phyloP scores from a whole-genome alignment of 1,284 basidiomycete species.

The Sporisorium exsertum region DNA sequence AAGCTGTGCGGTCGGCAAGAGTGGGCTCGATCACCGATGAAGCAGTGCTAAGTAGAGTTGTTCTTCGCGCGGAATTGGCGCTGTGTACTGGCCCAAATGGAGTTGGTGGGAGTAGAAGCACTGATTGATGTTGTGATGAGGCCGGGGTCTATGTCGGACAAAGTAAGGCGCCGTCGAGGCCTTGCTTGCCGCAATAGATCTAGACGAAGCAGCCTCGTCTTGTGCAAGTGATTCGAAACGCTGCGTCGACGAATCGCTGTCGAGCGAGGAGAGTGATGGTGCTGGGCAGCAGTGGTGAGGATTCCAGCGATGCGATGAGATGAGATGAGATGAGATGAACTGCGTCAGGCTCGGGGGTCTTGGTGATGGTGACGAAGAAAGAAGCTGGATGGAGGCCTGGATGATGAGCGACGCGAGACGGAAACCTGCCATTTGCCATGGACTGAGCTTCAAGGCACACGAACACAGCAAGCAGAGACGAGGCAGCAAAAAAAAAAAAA shows the following conservation, averaged over 20 bases:
- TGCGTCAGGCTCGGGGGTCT: not conserved
- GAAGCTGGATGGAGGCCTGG: not conserved
- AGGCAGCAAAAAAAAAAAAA: not conserved
- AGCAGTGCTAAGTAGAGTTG: not conserved
- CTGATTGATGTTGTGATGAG: too few relatives aligned
- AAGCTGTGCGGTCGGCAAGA: not conserved
- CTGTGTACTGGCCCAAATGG: not conserved
- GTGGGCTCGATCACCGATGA: not conserved
- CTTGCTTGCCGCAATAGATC: not conserved
- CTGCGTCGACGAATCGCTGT: not conserved
- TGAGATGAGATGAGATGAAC: too few relatives aligned
- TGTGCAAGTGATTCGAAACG: not conserved
- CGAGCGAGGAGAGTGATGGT: not conserved
- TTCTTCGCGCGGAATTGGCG: not conserved
- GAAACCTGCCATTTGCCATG: not conserved
- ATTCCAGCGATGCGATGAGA: not conserved
- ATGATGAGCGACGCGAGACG: slow-evolving; percentile 3
- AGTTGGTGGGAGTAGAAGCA: too few relatives aligned
- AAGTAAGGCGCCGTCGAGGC: not conserved
- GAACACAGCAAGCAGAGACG: not conserved
- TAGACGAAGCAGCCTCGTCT: not conserved
- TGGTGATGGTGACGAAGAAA: slow-evolving; percentile 10
- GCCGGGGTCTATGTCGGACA: too few relatives aligned
- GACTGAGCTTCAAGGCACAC: slow-evolving; percentile 7
- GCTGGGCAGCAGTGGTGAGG: not conserved